Conservation (phyloP, 176 grass and related monocot genomes). For the Oryza glaberrima region DNA sequence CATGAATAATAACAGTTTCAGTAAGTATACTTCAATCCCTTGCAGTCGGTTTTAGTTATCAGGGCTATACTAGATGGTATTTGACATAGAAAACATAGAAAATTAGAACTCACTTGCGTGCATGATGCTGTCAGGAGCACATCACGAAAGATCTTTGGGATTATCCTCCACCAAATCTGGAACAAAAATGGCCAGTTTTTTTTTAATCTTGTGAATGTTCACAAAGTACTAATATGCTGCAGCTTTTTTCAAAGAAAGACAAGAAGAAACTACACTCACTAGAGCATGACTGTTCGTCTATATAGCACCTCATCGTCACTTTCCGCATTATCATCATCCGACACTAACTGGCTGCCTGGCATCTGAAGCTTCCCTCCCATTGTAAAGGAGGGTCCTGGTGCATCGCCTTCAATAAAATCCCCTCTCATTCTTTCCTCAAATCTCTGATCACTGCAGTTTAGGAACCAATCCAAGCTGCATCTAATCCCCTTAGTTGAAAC, state of each 20-base stretch:
- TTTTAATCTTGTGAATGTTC: not conserved
- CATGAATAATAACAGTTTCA: not conserved
- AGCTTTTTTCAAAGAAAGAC: slow-evolving; percentile 8
- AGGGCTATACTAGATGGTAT: not conserved
- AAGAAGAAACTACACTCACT: slow-evolving; percentile 58
- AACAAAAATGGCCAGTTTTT: not conserved
- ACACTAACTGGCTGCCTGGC: slow-evolving; percentile 67
- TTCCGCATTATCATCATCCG: slow-evolving; percentile 70
- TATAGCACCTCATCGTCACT: slow-evolving; percentile 91
- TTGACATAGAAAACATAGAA: not conserved
- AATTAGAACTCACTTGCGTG: slow-evolving; percentile 36
- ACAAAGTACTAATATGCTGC: not conserved
- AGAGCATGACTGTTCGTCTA: slow-evolving; percentile 83
- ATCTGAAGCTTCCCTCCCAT: slow-evolving; percentile 95
- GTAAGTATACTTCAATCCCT: not conserved
- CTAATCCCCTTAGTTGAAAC: slow-evolving; percentile 65
- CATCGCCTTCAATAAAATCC: slow-evolving; percentile 84
- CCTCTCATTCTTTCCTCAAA: slow-evolving; percentile 91
- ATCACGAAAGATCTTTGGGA: not conserved
- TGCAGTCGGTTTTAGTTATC: not conserved
- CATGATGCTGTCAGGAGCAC: not conserved
- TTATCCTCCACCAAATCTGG: slow-evolving; percentile 39
- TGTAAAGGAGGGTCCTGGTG: slow-evolving; percentile 70
- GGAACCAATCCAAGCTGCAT: slow-evolving; percentile 90
- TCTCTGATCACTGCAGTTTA: slow-evolving; percentile 92